Evolutionary conservation across 345 rosid genomes (phyloP).

Genomic region (Dipteronia dyeriana): DNA sequence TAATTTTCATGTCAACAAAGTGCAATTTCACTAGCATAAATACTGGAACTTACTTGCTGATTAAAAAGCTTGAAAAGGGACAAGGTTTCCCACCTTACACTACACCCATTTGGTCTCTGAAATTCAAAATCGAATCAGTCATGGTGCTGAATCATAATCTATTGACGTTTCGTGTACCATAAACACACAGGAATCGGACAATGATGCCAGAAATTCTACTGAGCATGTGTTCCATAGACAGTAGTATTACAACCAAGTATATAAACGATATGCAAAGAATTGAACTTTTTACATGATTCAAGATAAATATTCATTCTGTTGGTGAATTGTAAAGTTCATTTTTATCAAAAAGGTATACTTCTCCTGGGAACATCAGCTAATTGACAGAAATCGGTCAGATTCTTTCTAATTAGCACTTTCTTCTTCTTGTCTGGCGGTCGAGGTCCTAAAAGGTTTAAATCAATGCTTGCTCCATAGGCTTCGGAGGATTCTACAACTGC

Average conservation of each 20-base stretch:
- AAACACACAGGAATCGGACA: background rate
- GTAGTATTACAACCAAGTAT: constrained; percentile 5
- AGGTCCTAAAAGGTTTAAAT: constrained; percentile 65
- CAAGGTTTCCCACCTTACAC: background rate
- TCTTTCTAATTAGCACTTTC: constrained; percentile 36
- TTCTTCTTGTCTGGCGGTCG: constrained; percentile 52
- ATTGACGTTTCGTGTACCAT: background rate
- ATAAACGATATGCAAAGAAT: constrained; percentile 15
- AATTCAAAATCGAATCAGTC: background rate
- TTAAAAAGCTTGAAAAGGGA: background rate
- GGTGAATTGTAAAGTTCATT: constrained; percentile 36
- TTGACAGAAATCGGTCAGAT: constrained; percentile 30
- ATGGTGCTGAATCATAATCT: background rate
- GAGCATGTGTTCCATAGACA: background rate
- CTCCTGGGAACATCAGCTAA: constrained; percentile 42
- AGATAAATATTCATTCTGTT: constrained; percentile 16
- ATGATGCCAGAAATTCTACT: background rate
- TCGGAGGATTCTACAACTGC: constrained; percentile 58
- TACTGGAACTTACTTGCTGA: too few relatives aligned
- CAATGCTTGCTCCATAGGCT: constrained; percentile 53
- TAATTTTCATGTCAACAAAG: too few relatives aligned
- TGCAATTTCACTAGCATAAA: too few relatives aligned
- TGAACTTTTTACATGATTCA: background rate
- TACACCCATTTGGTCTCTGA: background rate
- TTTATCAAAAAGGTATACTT: constrained; percentile 40